phyloP scores from a whole-genome alignment of 345 rosid genomes.

The Anacardium occidentale region DNA sequence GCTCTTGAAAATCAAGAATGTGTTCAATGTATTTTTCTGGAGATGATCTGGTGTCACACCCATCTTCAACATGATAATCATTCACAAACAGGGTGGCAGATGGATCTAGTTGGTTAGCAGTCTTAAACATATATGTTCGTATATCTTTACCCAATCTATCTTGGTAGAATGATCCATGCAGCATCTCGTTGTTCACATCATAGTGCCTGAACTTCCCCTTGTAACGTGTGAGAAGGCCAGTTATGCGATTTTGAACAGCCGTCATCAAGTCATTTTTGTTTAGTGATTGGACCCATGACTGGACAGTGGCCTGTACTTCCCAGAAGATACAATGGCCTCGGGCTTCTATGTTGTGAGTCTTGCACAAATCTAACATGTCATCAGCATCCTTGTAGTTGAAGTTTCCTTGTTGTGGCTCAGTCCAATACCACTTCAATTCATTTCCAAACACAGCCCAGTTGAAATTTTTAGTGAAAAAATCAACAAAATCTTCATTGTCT shows the following conservation, averaged over 20 bases:
- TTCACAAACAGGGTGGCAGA: slow-evolving; percentile 72
- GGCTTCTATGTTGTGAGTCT: slow-evolving; percentile 49
- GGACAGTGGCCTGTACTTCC: slow-evolving; percentile 82
- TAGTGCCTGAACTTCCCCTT: slow-evolving; percentile 83
- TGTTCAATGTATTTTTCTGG: slow-evolving; percentile 80
- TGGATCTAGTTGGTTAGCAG: slow-evolving; percentile 66
- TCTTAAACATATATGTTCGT: slow-evolving; percentile 73
- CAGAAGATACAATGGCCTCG: slow-evolving; percentile 98
- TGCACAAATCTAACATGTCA: slow-evolving; percentile 76
- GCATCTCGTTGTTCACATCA: slow-evolving; percentile 96
- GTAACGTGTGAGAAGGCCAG: slow-evolving; percentile 73
- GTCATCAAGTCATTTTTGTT: slow-evolving; percentile 46
- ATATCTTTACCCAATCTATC: slow-evolving; percentile 59
- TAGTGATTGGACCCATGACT: slow-evolving; percentile 72
- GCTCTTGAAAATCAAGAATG: slow-evolving; percentile 62
- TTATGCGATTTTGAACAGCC: slow-evolving; percentile 71
- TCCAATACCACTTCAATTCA: slow-evolving; percentile 98
- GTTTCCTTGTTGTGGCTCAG: slow-evolving; percentile 77
- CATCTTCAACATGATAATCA: slow-evolving; percentile 91
- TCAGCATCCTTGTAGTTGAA: slow-evolving; percentile 83
- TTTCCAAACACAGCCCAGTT: slow-evolving; percentile 95
- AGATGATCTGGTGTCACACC: slow-evolving; percentile 66
- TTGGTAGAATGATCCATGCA: slow-evolving; percentile 85
- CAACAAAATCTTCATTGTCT: slow-evolving; percentile 88
- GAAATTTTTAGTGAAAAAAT: slow-evolving; percentile 70